Percentiles rank a stretch among this genome's conserved stretches.
Evolutionary conservation across 164 flowering plant species (phyloP).

Genomic region (Annona squamosa): DNA sequence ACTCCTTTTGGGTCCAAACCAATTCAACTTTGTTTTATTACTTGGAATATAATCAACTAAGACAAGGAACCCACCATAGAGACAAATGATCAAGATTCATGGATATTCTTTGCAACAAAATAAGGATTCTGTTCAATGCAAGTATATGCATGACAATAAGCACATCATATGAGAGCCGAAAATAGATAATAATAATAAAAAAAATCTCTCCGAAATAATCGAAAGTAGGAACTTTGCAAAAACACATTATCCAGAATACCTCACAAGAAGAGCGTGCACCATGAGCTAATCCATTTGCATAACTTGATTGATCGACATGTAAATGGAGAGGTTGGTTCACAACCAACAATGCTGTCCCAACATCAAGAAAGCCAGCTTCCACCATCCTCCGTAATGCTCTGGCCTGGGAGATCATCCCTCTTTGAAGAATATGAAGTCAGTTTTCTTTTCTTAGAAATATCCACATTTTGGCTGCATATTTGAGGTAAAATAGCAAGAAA

Average conservation of each 20-base stretch:
- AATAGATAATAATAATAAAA: neutral
- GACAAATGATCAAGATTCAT: too few species aligned
- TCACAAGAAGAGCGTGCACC: constrained; percentile 4
- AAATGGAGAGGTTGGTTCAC: constrained; percentile 26
- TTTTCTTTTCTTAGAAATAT: neutral
- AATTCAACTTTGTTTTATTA: neutral
- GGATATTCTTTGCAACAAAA: too few species aligned
- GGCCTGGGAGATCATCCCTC: constrained; percentile 41
- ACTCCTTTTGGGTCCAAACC: neutral
- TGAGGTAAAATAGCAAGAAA: too few species aligned
- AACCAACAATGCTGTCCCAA: constrained; percentile 26
- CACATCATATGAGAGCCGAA: too few species aligned
- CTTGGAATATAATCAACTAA: neutral
- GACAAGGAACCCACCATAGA: neutral
- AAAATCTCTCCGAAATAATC: neutral
- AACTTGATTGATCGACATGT: constrained; percentile 10
- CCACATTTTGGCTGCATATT: too few species aligned
- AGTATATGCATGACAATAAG: too few species aligned
- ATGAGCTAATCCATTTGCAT: neutral
- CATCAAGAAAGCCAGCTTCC: constrained; percentile 33
- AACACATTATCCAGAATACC: constrained; percentile 10
- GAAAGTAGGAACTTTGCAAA: neutral
- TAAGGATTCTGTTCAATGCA: too few species aligned
- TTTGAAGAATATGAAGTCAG: constrained; percentile 12
- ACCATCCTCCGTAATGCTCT: constrained; percentile 49